A percentile compares a stretch with the other conserved stretches of the same genome.
These are phyloP conservation scores for Cicer judaicum DNA, from an alignment of 306 rosid genomes.

Conservation along the genomic window DNA sequence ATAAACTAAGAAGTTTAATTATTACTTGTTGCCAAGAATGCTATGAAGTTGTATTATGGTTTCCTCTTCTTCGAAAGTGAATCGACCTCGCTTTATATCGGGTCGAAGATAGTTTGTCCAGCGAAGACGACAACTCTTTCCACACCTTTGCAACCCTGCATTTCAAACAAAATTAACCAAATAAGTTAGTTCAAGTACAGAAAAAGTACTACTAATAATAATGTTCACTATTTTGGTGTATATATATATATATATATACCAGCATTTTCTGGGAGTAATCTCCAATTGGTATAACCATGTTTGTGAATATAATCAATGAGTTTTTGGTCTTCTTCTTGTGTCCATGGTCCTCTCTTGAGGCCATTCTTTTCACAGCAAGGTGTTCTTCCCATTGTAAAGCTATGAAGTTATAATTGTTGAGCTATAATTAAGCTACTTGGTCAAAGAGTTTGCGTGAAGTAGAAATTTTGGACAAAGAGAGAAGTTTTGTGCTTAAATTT, in stretches of 20 bases:
- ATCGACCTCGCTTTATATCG: conserved; percentile 80
- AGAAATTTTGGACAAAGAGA: conserved; percentile 2
- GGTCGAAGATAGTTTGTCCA: conserved; percentile 96
- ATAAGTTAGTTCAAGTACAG: not conserved
- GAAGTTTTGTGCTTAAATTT: conserved; percentile 25
- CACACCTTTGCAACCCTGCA: conserved; percentile 84
- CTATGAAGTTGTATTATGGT: conserved; percentile 79
- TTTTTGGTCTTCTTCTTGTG: conserved; percentile 81
- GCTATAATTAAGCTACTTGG: conserved; percentile 12
- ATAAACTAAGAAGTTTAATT: not conserved
- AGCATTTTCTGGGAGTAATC: conserved; percentile 88
- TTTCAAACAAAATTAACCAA: not conserved
- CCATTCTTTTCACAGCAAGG: conserved; percentile 90
- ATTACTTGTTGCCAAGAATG: conserved; percentile 84
- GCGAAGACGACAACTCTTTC: conserved; percentile 91
- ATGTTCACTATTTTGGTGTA: not conserved
- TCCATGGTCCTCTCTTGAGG: conserved; percentile 93
- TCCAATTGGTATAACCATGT: conserved; percentile 88
- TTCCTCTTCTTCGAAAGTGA: conserved; percentile 88
- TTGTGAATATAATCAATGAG: conserved; percentile 73
- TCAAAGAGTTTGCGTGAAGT: conserved; percentile 23
- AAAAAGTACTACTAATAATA: not conserved
- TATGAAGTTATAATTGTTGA: not conserved
- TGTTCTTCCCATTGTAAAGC: conserved; percentile 70
- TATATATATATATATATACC: conserved; percentile 56